phyloP scores from a whole-genome alignment of 2,329 filamentous ascomycete species.

The Immersiporthe knoxdaviesiana region DNA sequence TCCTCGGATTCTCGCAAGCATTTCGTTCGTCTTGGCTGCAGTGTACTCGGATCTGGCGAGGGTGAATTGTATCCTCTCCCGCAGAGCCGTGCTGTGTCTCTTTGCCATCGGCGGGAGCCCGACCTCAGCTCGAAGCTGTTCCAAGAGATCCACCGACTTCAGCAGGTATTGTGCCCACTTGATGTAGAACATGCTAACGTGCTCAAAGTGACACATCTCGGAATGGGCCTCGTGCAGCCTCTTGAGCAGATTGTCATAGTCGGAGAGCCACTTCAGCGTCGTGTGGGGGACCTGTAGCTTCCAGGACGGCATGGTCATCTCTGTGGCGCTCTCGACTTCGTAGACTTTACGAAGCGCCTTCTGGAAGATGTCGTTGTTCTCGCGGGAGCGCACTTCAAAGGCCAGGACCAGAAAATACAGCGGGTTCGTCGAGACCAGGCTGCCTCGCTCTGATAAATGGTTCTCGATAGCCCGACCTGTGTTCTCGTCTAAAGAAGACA shows the following conservation, averaged over 20 bases:
- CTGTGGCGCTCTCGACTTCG: constrained; percentile 17
- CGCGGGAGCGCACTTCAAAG: constrained; percentile 10
- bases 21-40: constrained; percentile 15
- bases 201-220: constrained; percentile 19
- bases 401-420: constrained; percentile 18
- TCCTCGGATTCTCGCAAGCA: constrained; percentile 14
- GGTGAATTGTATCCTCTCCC: constrained; percentile 18
- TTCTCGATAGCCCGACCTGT: not conserved
- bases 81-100: not conserved
- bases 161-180: constrained; percentile 11
- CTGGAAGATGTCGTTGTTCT: constrained; percentile 17
- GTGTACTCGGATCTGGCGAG: constrained; percentile 14
- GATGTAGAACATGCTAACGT: constrained; percentile 10
- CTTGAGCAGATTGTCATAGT: constrained; percentile 18
- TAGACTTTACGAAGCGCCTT: constrained; percentile 16
- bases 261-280: constrained; percentile 17
- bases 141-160: not conserved
- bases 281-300: constrained; percentile 7
- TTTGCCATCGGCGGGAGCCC: not conserved
- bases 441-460: constrained; percentile 1
- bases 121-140: not conserved
- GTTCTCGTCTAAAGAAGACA: constrained; percentile 9
- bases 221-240: constrained; percentile 16
- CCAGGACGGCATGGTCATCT: constrained; percentile 18
- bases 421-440: constrained; percentile 7